Base-by-base conservation (phyloP, 2,329 filamentous ascomycete genomes). In the Uncinocarpus reesii region DNA sequence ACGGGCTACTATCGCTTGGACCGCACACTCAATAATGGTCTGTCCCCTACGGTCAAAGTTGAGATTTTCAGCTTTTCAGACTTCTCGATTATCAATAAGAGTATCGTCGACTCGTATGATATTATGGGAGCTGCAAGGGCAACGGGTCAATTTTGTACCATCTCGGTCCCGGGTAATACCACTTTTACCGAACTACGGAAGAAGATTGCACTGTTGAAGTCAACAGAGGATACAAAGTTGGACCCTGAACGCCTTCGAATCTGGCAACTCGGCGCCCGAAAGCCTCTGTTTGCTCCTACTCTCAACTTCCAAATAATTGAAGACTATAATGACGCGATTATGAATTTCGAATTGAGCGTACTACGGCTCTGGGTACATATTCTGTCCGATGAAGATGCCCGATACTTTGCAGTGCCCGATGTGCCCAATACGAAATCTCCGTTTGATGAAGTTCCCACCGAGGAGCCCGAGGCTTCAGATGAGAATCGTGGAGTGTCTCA, bases 81-180 rank as follows among this genome's bases (percentile, higher is more conserved):
- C 65, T 35, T 60, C 63, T 23, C 56, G 61, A 29, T 50, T 65
- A 36, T 54, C 31, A 40, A 51, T 3, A 52, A 55, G 44, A 68
- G 66, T 42, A 56, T 71, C 2, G 68, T 71, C 38, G 66, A 71
- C 52, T 60, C 64, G n/a, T 66, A 71, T 51, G 64, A 67, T 56
- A 57, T 71, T 50, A 69, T 69, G 66, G 59, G 61, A 5, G 58
- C 61, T 16, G 61, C 66, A 3, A 66, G 65, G 45, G 50, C 58
- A 2, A 53, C 58, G 16, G 62, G 64, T 26, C 54, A 55, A 23
- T 35, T 16, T 16, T n/a, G 7, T 26, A 42, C 23, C 2, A 31
- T 51, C 7, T 40, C 20, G 10, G 28, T 50, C 13, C 43, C 48
- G 1, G 44, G 29, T 3, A 24, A 37, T 24, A 62, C 61, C 4